Base-by-base conservation (phyloP, 2,329 filamentous ascomycete genomes). In the Scytalidium lignicola region DNA sequence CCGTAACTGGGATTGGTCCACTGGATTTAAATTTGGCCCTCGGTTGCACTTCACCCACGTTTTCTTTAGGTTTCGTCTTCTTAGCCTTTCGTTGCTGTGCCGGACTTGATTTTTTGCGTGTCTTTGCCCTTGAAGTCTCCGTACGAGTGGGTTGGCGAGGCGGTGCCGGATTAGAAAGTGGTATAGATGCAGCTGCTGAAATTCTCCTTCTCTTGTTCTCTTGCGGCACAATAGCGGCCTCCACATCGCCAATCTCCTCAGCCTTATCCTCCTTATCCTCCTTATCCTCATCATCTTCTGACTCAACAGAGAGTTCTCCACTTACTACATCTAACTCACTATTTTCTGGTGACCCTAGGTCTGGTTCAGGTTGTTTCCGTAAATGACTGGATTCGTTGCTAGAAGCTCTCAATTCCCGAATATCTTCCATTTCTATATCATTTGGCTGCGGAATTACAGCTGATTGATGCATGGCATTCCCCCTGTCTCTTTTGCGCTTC, bases 1-100 rank as follows among this genome's bases (percentile, higher is more conserved):
- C 77, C 1, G 72, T 76, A n/a, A 85, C 73, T 5, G 79, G 75
- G 41, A 84, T 71, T 4, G 68, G 74, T 26, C 82, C 71, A n/a
- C 66, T 57, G 44, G 51, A 48, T 43, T 52, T 60, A 17, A 50
- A 57, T 26, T 54, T 65, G 5, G 58, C 45, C 40, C 63, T 65
- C 1, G 51, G 18, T 23, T 45, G 48, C 55, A 55, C 15, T 58
- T 63, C 44, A 50, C 44, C 44, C n/a, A 52, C 51, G 12, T 43
- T 15, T n/a, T 22, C 43, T 15, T 40, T 20, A 6, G 43, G 47
- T 13, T 46, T 19, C 13, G 22, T 13, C 15, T 44, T 41, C 37
- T 57, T 58, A 13, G 57, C 55, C 15, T 59, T 56, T n/a, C 53
- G 49, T 48, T 62, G 56, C 37, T 50, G 48, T 9, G 48, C 52